Evolutionary conservation across 2,329 filamentous ascomycete species (phyloP), one percentile per base, ranked within the genome.

Genomic region (Bipolaris sorokiniana): DNA sequence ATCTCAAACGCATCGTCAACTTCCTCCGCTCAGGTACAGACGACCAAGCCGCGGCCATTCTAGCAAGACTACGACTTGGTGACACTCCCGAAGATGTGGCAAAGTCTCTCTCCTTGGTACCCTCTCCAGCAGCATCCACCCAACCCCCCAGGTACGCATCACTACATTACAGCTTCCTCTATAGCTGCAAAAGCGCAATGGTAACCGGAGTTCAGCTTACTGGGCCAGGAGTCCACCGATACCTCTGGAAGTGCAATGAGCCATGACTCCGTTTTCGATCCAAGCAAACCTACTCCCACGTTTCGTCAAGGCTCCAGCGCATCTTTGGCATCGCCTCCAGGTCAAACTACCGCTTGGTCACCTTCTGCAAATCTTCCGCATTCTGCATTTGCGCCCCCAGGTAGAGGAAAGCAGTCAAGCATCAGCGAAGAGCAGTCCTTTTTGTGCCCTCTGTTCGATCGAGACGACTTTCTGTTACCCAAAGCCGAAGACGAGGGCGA

Each of bases 1-100:
- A 66, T 41, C 44, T 68, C 50, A 66, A 67, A 50, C 67, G 64
- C 31, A 62, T 69, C 23, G 48, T 69, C 31, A 59, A 42, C 5
- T 61, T 52, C 7, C 49, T 69, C 7, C 62, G 65, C 28, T 64
- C 67, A 5, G 59, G 61, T 7, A 62, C 62, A 28, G 67, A 69
- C 48, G 54, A 58, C 13, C 59, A 69, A 51, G 67, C 67, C 33
- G 55, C 64, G 11, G 63, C 58, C 11, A 36, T 67, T 18, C 58
- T 69, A 2, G 64, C 65, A 23, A 56, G 63, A 33, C 42, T 69
- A 5, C 47, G 67, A 28, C 53, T 68, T 7, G 67, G 65, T 37
- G 61, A 68, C 38, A 55, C 64, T 9, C 52, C 67, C 3, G 62
- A 68, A 36, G 58, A 63, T n/a, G 57, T 69, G 13, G 62, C 64